Base-by-base conservation (phyloP, 495 filamentous ascomycete genomes). In the Daldinia concentrica region DNA sequence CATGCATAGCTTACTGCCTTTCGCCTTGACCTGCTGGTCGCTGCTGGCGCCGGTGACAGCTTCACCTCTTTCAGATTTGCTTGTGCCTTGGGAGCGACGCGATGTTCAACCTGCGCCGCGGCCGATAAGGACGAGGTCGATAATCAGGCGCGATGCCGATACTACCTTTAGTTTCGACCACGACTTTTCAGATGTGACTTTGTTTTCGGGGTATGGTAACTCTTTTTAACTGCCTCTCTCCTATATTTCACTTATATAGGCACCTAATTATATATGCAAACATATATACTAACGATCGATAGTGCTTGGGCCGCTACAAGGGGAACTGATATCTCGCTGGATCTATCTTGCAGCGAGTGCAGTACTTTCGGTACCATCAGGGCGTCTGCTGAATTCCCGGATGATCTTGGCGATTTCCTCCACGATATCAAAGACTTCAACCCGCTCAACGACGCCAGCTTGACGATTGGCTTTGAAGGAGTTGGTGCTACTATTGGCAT, bases 391-490 rank as follows among this genome's bases (percentile, higher is more conserved):
- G 73, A 60, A 55, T 68, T 77, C 39, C 75, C 75, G 6, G 62
- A 75, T 7, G 63, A 73, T 30, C 48, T 74, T 30, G 71, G 41
- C 14, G 71, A 70, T 9, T 37, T 75, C 15, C 17, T 77, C 48
- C 55, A 45, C 12, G 66, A 70, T 41, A 24, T 74, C 14, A 56
- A 34, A 5, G 72, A 72, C 22, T 26, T 65, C 0, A 70, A 77
- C 39, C 65, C 68, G 8, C 64, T 77, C 34, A 66, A 75, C 36
- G 58, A 68, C 26, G 68, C 73, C 11, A 77, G 66, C 37, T 29
- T 77, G 9, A 62, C 66, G 4, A 45, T 77, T 15, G 68, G 58
- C 30, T 75, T 77, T 59, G 54, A 72, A 8, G 75, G 75, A 9
- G 75, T 75, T 8, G 70, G 73, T 15, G 73, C 69, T 9, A 59